Evolutionary conservation across 129 eudicot species (phyloP).

Genomic region (Flaveria brownii): DNA sequence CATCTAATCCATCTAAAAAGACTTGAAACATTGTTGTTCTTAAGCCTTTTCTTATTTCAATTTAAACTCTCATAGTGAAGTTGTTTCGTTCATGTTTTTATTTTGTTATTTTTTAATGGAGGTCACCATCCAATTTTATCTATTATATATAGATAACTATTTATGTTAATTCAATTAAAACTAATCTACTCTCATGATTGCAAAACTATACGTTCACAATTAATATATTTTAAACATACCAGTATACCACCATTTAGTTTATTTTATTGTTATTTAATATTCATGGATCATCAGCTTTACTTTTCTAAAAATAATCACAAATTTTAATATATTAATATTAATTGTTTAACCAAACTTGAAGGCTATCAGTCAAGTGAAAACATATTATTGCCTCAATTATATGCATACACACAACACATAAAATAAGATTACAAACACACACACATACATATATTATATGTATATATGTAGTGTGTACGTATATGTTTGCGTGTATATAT

Average conservation of each 20-base stretch:
- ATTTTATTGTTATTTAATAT: not conserved
- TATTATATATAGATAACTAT: not conserved
- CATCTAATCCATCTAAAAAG: not conserved
- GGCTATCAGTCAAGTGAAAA: not conserved
- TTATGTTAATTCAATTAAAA: not conserved
- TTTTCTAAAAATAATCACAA: not conserved
- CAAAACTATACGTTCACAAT: not conserved
- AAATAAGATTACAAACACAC: conserved; percentile 6
- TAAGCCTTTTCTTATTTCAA: not conserved
- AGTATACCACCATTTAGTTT: not conserved
- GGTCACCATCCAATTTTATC: not conserved
- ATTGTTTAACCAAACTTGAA: conserved; percentile 8
- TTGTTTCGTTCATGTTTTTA: no score
- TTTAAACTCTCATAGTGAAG: not conserved
- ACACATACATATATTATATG: not conserved
- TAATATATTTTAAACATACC: not conserved
- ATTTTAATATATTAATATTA: not conserved
- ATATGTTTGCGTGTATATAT: conserved; percentile 30
- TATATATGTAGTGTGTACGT: conserved; percentile 8
- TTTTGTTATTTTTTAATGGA: no score
- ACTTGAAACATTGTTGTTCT: not conserved
- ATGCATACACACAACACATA: not conserved
- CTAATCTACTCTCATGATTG: not conserved
- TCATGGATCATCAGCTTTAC: not conserved
- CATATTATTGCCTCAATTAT: conserved; percentile 8